Evolutionary conservation across 148 eudicot species (phyloP), one percentile per base, ranked within the genome.

Genomic region (Diospyros lotus): DNA sequence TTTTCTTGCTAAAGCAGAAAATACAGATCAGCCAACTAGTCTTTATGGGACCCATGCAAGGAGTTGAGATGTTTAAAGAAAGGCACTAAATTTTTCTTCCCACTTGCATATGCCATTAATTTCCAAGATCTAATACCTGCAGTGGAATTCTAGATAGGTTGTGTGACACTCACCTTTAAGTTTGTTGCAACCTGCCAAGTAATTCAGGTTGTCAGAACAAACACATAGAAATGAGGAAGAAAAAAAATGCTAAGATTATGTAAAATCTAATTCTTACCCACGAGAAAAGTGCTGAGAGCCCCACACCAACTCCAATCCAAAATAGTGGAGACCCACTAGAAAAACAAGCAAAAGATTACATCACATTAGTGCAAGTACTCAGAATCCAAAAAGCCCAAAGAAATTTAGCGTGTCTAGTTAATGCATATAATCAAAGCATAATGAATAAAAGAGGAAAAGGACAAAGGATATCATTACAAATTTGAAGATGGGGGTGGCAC

Each of bases 261-360:
- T 28, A 28, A 28, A 28, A 28, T 64, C 46, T 17, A 43, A 48
- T 68, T 42, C 85, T 76, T 58, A 87, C 91, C 92, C 92, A 89
- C 73, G 98, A 86, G 73, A 89, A 92, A 55, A 92, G 77, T 5
- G 93, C 98, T 56, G 98, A 92, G 61, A 86, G 68, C 44, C 89
- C 98, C 78, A 94, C 97, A 79, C 98, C 98, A 87, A 94, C 89
- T 81, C 95, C 98, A 83, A 94, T 85, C 98, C 98, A 94, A 76
- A 94, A 91, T 72, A 94, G 84, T 68, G 95, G 98, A 53, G 98
- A 91, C 60, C 97, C 97, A 64, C 98, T 93, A 77, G 10, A 81
- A 73, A 73, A 56, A 75, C 46, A 51, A 77, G n/a, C 44, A 62
- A 59, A 66, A 76, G 6, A 15, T 54, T 46, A 50, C 13, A 65